Percentiles rank a stretch among this genome's conserved stretches.
Conservation (phyloP, 371 early-diverging fungal species). For the Synchytrium microbalum region DNA sequence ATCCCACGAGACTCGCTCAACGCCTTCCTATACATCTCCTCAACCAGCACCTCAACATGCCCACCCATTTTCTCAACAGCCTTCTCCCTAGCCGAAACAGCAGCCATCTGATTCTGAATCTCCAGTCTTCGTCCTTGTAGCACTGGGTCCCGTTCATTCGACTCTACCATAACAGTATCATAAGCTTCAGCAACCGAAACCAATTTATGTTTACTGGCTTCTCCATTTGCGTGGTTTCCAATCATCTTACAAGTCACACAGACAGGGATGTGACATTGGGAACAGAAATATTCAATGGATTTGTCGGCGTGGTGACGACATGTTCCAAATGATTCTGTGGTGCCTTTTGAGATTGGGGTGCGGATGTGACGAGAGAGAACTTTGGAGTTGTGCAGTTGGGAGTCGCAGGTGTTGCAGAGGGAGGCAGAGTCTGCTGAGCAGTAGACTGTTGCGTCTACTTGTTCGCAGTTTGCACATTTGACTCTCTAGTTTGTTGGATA, state of each 20-base stretch:
- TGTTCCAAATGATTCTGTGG: conserved; percentile 39
- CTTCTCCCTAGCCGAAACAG: conserved; percentile 34
- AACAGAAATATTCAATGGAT: conserved; percentile 48
- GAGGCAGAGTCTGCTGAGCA: conserved; percentile 47
- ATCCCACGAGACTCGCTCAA: conserved; percentile 27
- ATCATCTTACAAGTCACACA: conserved; percentile 55
- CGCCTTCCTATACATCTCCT: conserved; percentile 39
- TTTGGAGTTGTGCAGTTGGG: conserved; percentile 37
- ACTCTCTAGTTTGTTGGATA: conserved; percentile 23
- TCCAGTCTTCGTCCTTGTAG: conserved; percentile 31
- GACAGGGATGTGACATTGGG: conserved; percentile 49
- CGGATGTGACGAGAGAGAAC: conserved; percentile 38
- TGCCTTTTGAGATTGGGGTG: conserved; percentile 42
- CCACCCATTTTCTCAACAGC: conserved; percentile 38
- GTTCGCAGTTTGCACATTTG: conserved; percentile 50
- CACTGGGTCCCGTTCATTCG: conserved; percentile 36
- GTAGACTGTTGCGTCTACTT: conserved; percentile 37
- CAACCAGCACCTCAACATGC: conserved; percentile 32
- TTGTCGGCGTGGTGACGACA: conserved; percentile 49
- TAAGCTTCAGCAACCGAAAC: conserved; percentile 46
- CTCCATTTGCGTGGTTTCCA: conserved; percentile 48
- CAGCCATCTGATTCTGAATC: conserved; percentile 37
- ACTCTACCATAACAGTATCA: conserved; percentile 37
- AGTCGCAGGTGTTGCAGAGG: conserved; percentile 47
- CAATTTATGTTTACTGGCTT: conserved; percentile 44